phyloP scores from a whole-genome alignment of 2,329 filamentous ascomycete species.

The Diplocarpon rosae region DNA sequence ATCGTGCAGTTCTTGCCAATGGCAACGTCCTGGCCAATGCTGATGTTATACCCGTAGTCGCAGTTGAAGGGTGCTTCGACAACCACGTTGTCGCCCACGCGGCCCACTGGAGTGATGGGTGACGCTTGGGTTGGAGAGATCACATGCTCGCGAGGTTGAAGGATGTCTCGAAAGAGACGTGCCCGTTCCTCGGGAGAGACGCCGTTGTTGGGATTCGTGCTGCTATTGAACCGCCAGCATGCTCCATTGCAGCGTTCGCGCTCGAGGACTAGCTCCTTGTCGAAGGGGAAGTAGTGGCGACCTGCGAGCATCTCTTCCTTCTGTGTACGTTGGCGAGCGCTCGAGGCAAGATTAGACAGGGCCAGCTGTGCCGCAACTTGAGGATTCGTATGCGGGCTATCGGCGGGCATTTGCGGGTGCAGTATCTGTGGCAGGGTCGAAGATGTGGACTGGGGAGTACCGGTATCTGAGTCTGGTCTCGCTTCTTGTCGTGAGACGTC shows the following conservation, averaged over 20 bases:
- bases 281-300: slow-evolving; percentile 68
- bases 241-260: slow-evolving; percentile 75
- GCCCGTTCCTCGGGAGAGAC: slow-evolving; percentile 58
- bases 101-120: slow-evolving; percentile 43
- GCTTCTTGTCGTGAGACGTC: slow-evolving; percentile 44
- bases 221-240: slow-evolving; percentile 79
- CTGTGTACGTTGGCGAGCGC: slow-evolving; percentile 43
- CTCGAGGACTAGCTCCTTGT: slow-evolving; percentile 67
- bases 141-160: slow-evolving; percentile 49
- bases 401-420: slow-evolving; percentile 23
- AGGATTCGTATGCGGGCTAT: slow-evolving; percentile 23
- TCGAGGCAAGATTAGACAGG: slow-evolving; percentile 25
- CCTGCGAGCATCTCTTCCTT: slow-evolving; percentile 85
- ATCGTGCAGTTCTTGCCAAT: slow-evolving; percentile 79
- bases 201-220: slow-evolving; percentile 61
- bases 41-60: slow-evolving; percentile 93
- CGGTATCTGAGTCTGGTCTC: slow-evolving; percentile 34
- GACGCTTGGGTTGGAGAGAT: slow-evolving; percentile 44
- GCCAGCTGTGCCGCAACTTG: slow-evolving; percentile 26
- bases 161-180: slow-evolving; percentile 60
- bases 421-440: slow-evolving; percentile 42
- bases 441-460: slow-evolving; percentile 32
- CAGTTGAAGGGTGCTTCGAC: slow-evolving; percentile 86
- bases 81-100: slow-evolving; percentile 61
- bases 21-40: slow-evolving; percentile 72